Percentiles rank a stretch among this genome's conserved stretches.
phyloP scores from a whole-genome alignment of 495 filamentous ascomycete genomes.

The Wilcoxina mikolae region DNA sequence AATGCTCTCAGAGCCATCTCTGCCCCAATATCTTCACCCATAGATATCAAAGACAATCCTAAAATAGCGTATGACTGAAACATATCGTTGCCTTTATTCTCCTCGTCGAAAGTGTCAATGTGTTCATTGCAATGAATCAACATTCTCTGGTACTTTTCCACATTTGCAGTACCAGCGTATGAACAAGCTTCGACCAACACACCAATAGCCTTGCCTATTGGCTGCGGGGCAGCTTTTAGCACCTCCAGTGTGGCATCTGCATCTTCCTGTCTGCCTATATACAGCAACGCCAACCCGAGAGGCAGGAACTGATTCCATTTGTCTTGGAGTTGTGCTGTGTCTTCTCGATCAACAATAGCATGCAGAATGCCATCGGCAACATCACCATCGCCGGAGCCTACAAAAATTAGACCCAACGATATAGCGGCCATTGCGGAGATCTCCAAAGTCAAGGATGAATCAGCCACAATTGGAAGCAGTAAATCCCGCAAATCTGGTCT shows the following conservation, averaged over 20 bases:
- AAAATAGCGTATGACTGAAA: constrained; percentile 92
- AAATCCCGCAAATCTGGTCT: constrained; percentile 65
- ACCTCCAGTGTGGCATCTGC: constrained; percentile 91
- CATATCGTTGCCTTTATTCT: constrained; percentile 83
- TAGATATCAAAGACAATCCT: constrained; percentile 82
- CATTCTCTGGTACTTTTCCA: constrained; percentile 89
- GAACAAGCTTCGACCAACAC: constrained; percentile 91
- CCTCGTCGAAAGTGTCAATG: constrained; percentile 77
- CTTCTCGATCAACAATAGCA: constrained; percentile 52
- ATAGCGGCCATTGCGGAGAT: constrained; percentile 92
- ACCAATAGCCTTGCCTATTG: constrained; percentile 78
- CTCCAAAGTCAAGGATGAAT: constrained; percentile 76
- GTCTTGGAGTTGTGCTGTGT: constrained; percentile 79
- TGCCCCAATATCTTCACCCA: constrained; percentile 96
- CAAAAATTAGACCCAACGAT: constrained; percentile 76
- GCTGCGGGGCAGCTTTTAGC: constrained; percentile 86
- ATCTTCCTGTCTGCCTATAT: constrained; percentile 92
- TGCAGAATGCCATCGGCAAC: constrained; percentile 78
- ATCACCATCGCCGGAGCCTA: constrained; percentile 78
- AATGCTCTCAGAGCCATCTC: constrained; percentile 98
- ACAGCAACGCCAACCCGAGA: constrained; percentile 82
- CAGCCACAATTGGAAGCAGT: constrained; percentile 72
- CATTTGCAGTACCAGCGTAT: constrained; percentile 92
- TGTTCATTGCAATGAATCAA: constrained; percentile 96
- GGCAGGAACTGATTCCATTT: constrained; percentile 98